Percentiles rank a stretch among this genome's conserved stretches.
Evolutionary conservation across 495 filamentous ascomycete species (phyloP).

Genomic region (Staphylotrichum longicolle): DNA sequence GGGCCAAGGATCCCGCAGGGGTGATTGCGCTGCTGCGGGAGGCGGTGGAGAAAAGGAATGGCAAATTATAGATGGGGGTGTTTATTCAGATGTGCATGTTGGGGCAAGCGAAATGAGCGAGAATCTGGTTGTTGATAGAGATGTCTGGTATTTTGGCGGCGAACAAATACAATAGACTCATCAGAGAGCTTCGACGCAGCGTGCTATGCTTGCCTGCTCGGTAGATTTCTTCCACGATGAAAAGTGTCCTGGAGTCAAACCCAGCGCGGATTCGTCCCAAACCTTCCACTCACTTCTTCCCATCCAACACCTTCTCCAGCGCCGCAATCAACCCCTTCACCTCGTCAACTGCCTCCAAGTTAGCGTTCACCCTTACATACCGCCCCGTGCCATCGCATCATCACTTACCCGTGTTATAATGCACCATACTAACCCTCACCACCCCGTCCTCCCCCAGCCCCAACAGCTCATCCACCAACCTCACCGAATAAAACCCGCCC

Average conservation of each 20-base stretch:
- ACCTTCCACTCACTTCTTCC: constrained; percentile 7
- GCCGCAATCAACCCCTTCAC: constrained; percentile 39
- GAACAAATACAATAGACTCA: background rate
- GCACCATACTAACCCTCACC: constrained; percentile 66
- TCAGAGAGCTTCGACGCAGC: too few species aligned
- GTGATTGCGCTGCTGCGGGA: constrained; percentile 79
- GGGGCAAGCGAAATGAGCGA: background rate
- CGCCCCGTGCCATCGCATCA: background rate
- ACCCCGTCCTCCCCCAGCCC: constrained; percentile 58
- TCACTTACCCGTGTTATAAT: constrained; percentile 70
- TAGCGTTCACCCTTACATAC: background rate
- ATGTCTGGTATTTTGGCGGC: constrained; percentile 9
- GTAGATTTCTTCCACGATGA: too few species aligned
- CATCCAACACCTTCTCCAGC: constrained; percentile 28
- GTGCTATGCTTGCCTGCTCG: too few species aligned
- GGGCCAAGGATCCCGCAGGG: constrained; percentile 78
- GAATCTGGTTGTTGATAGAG: constrained; percentile 6
- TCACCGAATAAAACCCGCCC: constrained; percentile 66
- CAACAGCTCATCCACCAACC: constrained; percentile 59
- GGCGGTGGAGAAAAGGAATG: constrained; percentile 64
- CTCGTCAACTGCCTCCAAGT: constrained; percentile 50
- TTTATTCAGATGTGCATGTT: background rate
- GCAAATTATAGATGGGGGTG: constrained; percentile 24
- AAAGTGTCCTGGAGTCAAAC: too few species aligned
- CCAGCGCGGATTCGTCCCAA: too few species aligned